Conservation (phyloP, 805 yeast genomes). For the Kazachstania africana region DNA sequence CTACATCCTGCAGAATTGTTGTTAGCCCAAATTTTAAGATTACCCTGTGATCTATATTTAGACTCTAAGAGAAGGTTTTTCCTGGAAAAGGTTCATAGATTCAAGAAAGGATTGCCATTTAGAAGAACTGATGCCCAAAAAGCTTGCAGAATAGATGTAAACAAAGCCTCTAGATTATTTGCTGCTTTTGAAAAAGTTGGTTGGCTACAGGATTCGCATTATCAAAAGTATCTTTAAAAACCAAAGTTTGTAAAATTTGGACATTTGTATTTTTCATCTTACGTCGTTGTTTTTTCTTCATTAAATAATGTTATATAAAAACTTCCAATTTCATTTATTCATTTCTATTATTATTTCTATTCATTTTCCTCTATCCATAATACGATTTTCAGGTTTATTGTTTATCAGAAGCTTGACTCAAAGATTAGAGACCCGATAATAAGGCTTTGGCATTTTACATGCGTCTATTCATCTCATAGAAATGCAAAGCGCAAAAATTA, state of each 20-base stretch:
- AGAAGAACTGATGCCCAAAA: constrained; percentile 95
- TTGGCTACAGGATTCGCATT: constrained; percentile 71
- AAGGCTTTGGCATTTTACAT: too few relatives aligned
- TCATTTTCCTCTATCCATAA: too few relatives aligned
- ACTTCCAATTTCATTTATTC: too few relatives aligned
- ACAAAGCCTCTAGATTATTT: constrained; percentile 80
- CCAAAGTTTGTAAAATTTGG: not conserved
- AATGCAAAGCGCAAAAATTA: too few relatives aligned
- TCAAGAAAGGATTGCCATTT: constrained; percentile 58
- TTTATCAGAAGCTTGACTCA: too few relatives aligned
- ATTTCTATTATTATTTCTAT: too few relatives aligned
- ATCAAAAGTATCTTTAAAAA: constrained; percentile 28
- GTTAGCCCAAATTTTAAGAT: constrained; percentile 72
- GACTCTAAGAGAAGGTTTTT: constrained; percentile 73
- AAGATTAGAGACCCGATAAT: too few relatives aligned
- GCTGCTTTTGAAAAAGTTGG: constrained; percentile 87
- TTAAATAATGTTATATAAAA: too few relatives aligned
- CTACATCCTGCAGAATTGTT: constrained; percentile 84
- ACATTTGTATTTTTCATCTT: too few relatives aligned
- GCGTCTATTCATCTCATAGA: too few relatives aligned
- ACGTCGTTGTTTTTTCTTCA: too few relatives aligned
- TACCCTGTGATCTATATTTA: constrained; percentile 74
- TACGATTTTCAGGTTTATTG: too few relatives aligned
- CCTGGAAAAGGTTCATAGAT: constrained; percentile 72
- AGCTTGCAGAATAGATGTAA: constrained; percentile 92